phyloP scores from a whole-genome alignment of 768 basidiomycete species.

The Calocera viscosa region DNA sequence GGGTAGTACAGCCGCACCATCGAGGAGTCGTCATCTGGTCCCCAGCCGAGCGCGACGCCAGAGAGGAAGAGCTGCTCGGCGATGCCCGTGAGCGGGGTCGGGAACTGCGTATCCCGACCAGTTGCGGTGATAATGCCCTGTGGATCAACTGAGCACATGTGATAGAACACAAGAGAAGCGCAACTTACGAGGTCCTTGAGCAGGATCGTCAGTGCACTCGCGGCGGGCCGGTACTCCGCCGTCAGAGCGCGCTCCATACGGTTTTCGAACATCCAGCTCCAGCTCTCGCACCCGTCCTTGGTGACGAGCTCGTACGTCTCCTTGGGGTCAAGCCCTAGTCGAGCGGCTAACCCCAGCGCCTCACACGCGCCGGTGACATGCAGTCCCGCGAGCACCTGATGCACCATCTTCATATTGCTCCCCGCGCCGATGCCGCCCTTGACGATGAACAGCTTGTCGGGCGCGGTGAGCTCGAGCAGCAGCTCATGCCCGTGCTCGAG shows the following conservation, averaged over 20 bases:
- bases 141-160: not conserved
- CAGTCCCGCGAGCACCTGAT: not conserved
- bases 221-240: not conserved
- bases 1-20: slow-evolving; percentile 4
- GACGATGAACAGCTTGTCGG: slow-evolving; percentile 6
- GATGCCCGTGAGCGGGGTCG: not conserved
- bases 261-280: slow-evolving; percentile 8
- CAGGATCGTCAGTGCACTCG: not conserved
- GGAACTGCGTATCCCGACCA: not conserved
- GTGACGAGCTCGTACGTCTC: not conserved
- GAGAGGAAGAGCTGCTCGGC: slow-evolving; percentile 5
- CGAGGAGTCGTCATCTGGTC: not conserved
- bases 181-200: not conserved
- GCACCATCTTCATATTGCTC: slow-evolving; percentile 8
- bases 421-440: slow-evolving; percentile 1
- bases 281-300: not conserved
- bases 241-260: not conserved
- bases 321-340: not conserved
- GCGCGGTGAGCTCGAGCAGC: not conserved
- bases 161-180: not conserved
- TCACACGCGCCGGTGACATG: not conserved
- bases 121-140: not conserved
- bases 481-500: not conserved
- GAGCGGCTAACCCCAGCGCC: not conserved
- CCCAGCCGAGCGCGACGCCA: slow-evolving; percentile 1